phyloP scores from a whole-genome alignment of 1,284 basidiomycete genomes.

The Tausonia pullulans region DNA sequence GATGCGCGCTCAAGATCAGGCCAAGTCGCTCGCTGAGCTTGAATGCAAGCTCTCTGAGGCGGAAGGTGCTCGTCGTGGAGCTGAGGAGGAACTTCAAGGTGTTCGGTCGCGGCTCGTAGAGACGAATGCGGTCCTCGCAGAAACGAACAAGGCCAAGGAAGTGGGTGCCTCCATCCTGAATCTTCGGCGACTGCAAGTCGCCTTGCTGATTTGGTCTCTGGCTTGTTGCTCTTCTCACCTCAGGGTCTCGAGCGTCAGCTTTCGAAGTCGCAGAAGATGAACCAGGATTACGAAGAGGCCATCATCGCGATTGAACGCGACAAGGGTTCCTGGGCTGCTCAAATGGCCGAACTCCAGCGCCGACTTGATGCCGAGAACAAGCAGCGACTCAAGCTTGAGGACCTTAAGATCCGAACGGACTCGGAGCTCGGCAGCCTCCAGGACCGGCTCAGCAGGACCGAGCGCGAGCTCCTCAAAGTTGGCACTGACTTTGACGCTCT shows the following conservation, averaged over 20 bases:
- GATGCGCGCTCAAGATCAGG: conserved; percentile 35
- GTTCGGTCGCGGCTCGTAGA: conserved; percentile 62
- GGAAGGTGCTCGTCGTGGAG: conserved; percentile 46
- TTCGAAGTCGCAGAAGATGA: conserved; percentile 56
- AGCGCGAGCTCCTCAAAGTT: conserved; percentile 68
- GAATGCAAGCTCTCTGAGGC: conserved; percentile 41
- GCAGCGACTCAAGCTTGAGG: conserved; percentile 32
- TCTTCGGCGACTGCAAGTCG: not conserved
- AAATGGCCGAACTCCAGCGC: conserved; percentile 54
- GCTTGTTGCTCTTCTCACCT: conserved; percentile 6
- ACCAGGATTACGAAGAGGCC: conserved; percentile 76
- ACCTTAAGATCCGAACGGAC: conserved; percentile 54
- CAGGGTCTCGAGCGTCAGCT: conserved; percentile 69
- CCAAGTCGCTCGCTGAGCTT: conserved; percentile 42
- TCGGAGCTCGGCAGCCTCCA: conserved; percentile 56
- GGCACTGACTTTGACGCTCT: conserved; percentile 65
- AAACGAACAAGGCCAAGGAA: conserved; percentile 55
- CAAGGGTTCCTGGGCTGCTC: conserved; percentile 58
- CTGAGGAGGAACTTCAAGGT: conserved; percentile 64
- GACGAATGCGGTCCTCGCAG: conserved; percentile 53
- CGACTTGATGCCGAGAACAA: conserved; percentile 57
- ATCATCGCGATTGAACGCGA: conserved; percentile 73
- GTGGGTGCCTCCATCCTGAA: conserved; percentile 37
- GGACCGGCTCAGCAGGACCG: conserved; percentile 59
- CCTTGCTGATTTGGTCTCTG: not conserved